Conservation (phyloP, 495 filamentous ascomycete species). For the Xylaria flabelliformis region DNA sequence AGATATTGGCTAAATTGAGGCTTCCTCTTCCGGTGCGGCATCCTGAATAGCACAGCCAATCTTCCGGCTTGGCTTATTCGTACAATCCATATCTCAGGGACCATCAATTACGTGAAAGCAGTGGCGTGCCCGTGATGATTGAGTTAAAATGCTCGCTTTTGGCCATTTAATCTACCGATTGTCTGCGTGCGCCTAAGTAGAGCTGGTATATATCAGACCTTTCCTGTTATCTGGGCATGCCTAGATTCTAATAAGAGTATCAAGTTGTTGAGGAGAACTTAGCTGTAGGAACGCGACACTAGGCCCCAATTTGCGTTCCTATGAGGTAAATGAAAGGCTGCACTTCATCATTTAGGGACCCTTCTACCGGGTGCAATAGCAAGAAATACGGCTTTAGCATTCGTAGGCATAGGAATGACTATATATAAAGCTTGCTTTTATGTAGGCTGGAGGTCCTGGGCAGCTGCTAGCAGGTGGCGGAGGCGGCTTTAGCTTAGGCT, state of each 20-base stretch:
- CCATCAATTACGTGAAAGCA: background rate
- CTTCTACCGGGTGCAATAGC: background rate
- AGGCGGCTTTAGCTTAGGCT: too few relatives aligned
- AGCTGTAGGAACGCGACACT: background rate
- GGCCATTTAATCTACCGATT: slow-evolving; percentile 13
- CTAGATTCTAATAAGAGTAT: background rate
- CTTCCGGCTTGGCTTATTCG: slow-evolving; percentile 25
- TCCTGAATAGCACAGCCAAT: background rate
- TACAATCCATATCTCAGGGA: background rate
- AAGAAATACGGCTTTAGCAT: background rate
- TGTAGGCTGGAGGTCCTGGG: too few relatives aligned
- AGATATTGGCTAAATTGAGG: slow-evolving; percentile 19
- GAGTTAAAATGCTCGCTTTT: background rate
- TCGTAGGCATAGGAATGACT: background rate
- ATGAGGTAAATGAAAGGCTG: background rate
- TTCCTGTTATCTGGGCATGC: background rate
- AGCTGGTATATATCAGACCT: background rate
- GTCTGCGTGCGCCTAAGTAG: background rate
- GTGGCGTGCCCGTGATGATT: background rate
- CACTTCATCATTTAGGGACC: background rate
- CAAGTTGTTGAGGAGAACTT: background rate
- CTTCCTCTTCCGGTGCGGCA: slow-evolving; percentile 12
- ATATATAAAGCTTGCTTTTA: too few relatives aligned
- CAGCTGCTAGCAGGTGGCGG: too few relatives aligned
- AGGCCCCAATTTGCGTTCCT: background rate